These are phyloP conservation scores for Cydonia oblonga DNA, from an alignment of 331 rosid species.

Conservation along the genomic window DNA sequence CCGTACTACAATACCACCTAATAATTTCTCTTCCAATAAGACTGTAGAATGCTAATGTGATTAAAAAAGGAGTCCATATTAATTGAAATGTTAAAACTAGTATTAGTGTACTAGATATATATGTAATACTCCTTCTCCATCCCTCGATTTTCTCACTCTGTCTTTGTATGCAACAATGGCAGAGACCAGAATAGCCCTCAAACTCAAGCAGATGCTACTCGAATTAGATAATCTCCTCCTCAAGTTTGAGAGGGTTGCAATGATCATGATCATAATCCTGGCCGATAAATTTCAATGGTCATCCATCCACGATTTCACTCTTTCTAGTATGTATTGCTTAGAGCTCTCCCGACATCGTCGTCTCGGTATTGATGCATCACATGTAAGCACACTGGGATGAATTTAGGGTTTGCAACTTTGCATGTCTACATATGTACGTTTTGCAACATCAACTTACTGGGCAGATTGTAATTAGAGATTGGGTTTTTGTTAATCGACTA, in stretches of 20 bases:
- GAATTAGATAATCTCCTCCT: background rate
- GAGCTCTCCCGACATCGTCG: background rate
- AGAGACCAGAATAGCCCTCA: background rate
- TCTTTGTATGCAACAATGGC: background rate
- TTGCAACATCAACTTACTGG: no score
- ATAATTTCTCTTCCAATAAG: no score
- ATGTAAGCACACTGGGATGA: background rate
- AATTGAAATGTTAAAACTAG: background rate
- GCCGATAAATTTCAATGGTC: background rate
- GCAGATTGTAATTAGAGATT: no score
- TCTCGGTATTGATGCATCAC: background rate
- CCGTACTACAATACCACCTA: no score
- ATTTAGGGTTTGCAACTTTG: background rate
- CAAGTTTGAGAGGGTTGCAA: background rate
- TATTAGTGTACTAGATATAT: background rate
- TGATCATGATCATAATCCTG: background rate
- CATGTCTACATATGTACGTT: background rate
- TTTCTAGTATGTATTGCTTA: background rate
- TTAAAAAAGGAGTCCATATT: no score
- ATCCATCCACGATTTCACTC: background rate
- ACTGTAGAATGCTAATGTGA: no score
- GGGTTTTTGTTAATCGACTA: background rate
- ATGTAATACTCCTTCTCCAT: background rate
- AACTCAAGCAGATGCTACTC: background rate
- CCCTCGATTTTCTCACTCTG: background rate